Conservation (phyloP, 352 stramenopile genomes). For the Phytophthora multivora region DNA sequence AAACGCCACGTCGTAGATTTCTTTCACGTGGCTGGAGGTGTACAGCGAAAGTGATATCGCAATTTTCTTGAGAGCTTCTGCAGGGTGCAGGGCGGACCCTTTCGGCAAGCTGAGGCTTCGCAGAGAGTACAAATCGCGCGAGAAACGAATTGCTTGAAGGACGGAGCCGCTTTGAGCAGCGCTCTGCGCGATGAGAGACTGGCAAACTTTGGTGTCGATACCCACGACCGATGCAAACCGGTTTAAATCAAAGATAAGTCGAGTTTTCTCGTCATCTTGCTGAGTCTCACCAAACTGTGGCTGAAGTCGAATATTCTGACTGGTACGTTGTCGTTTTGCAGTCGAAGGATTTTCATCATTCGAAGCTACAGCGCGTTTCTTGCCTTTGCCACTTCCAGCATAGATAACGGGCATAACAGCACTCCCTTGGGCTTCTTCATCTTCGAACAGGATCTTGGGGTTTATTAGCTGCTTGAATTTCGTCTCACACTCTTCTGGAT, state of each 20-base stretch:
- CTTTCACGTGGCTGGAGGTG: slow-evolving; percentile 56
- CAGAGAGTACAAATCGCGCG: slow-evolving; percentile 58
- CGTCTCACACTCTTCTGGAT: slow-evolving; percentile 44
- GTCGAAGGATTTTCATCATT: neutral
- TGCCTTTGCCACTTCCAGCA: slow-evolving; percentile 27
- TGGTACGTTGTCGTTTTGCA: slow-evolving; percentile 18
- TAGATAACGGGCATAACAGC: neutral
- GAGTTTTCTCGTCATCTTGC: slow-evolving; percentile 43
- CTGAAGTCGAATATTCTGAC: neutral
- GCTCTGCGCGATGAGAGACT: slow-evolving; percentile 44
- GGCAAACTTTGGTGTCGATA: slow-evolving; percentile 43
- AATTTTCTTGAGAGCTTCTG: slow-evolving; percentile 49
- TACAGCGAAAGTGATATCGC: slow-evolving; percentile 66
- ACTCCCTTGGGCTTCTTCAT: neutral
- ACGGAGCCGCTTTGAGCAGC: slow-evolving; percentile 53
- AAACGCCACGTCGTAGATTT: slow-evolving; percentile 42
- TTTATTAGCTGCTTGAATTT: slow-evolving; percentile 53
- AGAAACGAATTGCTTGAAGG: slow-evolving; percentile 55
- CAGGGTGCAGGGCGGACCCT: neutral
- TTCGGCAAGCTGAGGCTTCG: neutral
- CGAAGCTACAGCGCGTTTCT: slow-evolving; percentile 18
- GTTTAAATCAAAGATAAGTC: slow-evolving; percentile 50
- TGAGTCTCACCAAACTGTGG: slow-evolving; percentile 6
- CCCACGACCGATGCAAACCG: slow-evolving; percentile 55
- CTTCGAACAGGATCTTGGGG: slow-evolving; percentile 50